Evolutionary conservation across 2,329 filamentous ascomycete species (phyloP).

Genomic region (Fonsecaea pedrosoi): DNA sequence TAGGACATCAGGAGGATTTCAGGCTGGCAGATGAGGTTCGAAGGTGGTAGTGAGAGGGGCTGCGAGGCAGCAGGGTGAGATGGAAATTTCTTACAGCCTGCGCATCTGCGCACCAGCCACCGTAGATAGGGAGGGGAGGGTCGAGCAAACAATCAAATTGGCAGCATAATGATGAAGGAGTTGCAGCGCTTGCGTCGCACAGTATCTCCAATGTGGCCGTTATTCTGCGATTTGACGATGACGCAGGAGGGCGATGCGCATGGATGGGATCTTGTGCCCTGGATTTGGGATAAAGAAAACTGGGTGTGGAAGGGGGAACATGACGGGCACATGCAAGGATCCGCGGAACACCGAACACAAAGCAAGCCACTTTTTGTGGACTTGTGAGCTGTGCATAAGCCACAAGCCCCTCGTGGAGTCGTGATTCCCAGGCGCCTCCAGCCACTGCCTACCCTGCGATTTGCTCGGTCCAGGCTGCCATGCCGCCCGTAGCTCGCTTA

Average conservation of each 20-base stretch:
- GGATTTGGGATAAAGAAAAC: constrained; percentile 17
- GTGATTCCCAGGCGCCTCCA: not conserved
- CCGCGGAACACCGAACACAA: not conserved
- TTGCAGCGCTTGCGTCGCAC: not conserved
- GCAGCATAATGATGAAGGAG: constrained; percentile 2
- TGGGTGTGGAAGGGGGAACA: constrained; percentile 16
- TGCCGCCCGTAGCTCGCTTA: not conserved
- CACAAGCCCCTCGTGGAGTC: not conserved
- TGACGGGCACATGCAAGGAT: constrained; percentile 27
- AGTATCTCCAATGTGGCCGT: not conserved
- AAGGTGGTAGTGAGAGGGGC: constrained; percentile 9
- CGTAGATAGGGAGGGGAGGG: not conserved
- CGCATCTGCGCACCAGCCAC: not conserved
- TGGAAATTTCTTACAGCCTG: constrained; percentile 12
- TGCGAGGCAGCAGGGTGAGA: constrained; percentile 12
- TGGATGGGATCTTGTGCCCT: constrained; percentile 18
- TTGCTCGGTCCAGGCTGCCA: not conserved
- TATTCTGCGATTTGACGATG: constrained; percentile 8
- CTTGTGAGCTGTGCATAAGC: not conserved
- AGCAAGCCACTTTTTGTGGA: constrained; percentile 1
- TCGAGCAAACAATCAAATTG: not conserved
- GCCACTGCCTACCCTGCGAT: not conserved
- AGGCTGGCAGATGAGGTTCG: constrained; percentile 1
- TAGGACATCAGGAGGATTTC: constrained; percentile 48
- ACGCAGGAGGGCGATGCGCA: constrained; percentile 8